Conservation (phyloP, 2,329 filamentous ascomycete genomes). For the Xylariaceae sp. region DNA sequence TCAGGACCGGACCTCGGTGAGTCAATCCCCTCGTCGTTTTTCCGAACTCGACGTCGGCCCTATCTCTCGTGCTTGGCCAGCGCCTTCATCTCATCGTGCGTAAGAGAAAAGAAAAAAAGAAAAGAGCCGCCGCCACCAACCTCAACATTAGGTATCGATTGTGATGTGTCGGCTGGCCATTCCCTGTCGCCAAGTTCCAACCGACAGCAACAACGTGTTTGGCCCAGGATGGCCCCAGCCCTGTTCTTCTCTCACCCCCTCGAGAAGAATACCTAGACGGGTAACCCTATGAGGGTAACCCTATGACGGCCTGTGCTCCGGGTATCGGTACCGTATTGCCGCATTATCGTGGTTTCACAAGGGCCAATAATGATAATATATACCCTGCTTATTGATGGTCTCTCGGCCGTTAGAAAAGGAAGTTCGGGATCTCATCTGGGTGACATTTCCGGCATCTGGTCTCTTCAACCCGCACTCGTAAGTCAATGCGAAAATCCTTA, state of each 20-base stretch:
- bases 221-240: slow-evolving; percentile 3
- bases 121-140: slow-evolving; percentile 8
- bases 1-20: not conserved
- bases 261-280: not conserved
- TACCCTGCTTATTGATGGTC: slow-evolving; percentile 3
- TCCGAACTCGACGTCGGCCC: not conserved
- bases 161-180: slow-evolving; percentile 8
- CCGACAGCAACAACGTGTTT: slow-evolving; percentile 1
- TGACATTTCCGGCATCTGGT: slow-evolving; percentile 3
- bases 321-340: slow-evolving; percentile 2
- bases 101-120: slow-evolving; percentile 9
- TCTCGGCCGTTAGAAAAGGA: slow-evolving; percentile 3
- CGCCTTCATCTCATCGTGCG: slow-evolving; percentile 4
- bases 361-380: not conserved
- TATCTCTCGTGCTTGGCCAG: not conserved
- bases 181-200: slow-evolving; percentile 5
- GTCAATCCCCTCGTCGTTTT: not conserved
- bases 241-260: slow-evolving; percentile 1
- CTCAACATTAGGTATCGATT: slow-evolving; percentile 6
- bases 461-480: not conserved
- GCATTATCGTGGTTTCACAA: not conserved
- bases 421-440: slow-evolving; percentile 6
- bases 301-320: not conserved
- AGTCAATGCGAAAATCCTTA: not conserved
- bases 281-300: not conserved